Evolutionary conservation across 176 grass and related monocot genomes (phyloP).

Genomic region (Avena atlantica): DNA sequence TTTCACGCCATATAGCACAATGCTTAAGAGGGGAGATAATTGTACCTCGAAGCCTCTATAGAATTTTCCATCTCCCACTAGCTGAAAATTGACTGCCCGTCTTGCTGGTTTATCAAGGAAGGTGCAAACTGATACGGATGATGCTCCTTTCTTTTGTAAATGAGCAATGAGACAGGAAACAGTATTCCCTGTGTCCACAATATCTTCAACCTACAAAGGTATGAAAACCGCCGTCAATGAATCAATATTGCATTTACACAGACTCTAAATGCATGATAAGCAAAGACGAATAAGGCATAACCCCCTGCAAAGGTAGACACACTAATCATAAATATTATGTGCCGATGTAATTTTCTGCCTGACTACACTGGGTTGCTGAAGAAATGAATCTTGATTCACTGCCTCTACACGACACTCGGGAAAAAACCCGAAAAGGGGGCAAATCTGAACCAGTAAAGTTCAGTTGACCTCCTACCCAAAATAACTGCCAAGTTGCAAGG

Average conservation of each 20-base stretch:
- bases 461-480: background rate
- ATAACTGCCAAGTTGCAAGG: background rate
- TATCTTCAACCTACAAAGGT: conserved; percentile 83
- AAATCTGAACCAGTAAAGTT: background rate
- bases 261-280: background rate
- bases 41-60: conserved; percentile 88
- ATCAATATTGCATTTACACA: conserved; percentile 4
- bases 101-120: conserved; percentile 94
- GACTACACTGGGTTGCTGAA: background rate
- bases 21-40: background rate
- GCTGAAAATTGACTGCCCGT: conserved; percentile 67
- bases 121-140: conserved; percentile 81
- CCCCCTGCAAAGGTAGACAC: background rate
- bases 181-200: conserved; percentile 94
- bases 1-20: background rate
- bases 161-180: conserved; percentile 76
- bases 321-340: background rate
- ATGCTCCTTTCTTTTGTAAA: conserved; percentile 78
- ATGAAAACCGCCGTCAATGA: conserved; percentile 10
- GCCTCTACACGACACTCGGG: background rate
- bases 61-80: conserved; percentile 84
- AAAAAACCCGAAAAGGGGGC: background rate
- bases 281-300: background rate
- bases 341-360: background rate
- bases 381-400: background rate